Evolutionary conservation across 2,329 filamentous ascomycete genomes (phyloP).

Genomic region (Capronia coronata): DNA sequence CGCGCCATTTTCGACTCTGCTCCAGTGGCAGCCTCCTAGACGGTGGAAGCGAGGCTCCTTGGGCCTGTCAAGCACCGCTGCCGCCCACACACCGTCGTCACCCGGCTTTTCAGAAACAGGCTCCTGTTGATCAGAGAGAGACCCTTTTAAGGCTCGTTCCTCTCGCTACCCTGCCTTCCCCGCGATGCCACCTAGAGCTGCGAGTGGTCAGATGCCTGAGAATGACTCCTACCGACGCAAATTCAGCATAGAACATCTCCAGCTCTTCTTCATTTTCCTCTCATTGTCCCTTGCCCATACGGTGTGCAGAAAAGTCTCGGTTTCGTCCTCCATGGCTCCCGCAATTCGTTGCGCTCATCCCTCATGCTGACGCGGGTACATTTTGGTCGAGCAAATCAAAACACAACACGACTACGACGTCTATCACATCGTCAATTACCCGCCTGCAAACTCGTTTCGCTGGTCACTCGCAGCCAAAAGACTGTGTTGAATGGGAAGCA

Average conservation of each 20-base stretch:
- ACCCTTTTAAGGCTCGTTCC: not conserved
- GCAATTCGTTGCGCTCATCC: constrained; percentile 14
- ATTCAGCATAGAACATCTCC: constrained; percentile 11
- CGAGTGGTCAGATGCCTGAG: constrained; percentile 15
- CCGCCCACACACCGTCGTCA: constrained; percentile 18
- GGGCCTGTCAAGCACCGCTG: not conserved
- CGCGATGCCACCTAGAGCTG: constrained; percentile 14
- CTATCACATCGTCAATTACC: constrained; percentile 9
- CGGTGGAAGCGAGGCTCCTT: not conserved
- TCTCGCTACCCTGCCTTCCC: constrained; percentile 8
- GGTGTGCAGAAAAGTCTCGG: not conserved
- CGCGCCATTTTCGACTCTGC: constrained; percentile 5
- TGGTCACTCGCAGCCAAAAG: constrained; percentile 5
- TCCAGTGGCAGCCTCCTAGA: not conserved
- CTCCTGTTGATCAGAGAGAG: not conserved
- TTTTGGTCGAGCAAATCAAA: constrained; percentile 17
- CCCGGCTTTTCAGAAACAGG: constrained; percentile 7
- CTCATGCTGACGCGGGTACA: constrained; percentile 15
- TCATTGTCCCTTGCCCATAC: constrained; percentile 1
- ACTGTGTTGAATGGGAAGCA: constrained; percentile 4
- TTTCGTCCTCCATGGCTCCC: not conserved
- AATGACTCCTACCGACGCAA: constrained; percentile 18
- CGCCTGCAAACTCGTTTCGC: constrained; percentile 3
- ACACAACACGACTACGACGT: constrained; percentile 15
- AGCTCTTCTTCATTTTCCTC: constrained; percentile 7